phyloP scores from a whole-genome alignment of 345 rosid species.

The Gossypium turneri region DNA sequence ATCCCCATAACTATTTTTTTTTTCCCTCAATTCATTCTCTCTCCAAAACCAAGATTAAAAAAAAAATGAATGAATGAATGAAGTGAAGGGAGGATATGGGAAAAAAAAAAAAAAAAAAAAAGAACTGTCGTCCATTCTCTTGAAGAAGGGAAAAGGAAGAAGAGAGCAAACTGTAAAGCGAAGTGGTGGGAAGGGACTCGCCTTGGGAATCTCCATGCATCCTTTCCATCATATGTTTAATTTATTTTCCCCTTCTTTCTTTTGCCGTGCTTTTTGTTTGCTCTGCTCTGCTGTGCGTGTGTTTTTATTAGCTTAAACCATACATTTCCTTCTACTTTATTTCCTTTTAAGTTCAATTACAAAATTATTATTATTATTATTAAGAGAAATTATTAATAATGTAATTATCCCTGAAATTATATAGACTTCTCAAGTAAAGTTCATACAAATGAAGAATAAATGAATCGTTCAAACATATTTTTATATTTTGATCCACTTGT shows the following conservation, averaged over 20 bases:
- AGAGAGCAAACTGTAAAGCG: slow-evolving; percentile 43
- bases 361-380: no score
- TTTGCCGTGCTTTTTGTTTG: background rate
- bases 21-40: background rate
- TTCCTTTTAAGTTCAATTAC: no score
- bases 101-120: background rate
- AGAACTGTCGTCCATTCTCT: slow-evolving; percentile 52
- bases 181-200: slow-evolving; percentile 40
- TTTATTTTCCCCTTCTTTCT: no score
- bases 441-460: no score
- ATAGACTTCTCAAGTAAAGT: no score
- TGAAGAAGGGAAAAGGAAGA: slow-evolving; percentile 47
- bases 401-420: no score
- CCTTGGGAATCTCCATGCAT: slow-evolving; percentile 46
- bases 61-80: background rate
- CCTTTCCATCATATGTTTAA: background rate
- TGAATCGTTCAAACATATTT: no score
- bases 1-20: no score
- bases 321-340: no score
- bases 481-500: background rate
- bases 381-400: no score
- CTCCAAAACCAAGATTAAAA: background rate
- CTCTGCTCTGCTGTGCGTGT: background rate
- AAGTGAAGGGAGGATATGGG: background rate
- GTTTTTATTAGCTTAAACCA: background rate